A percentile compares a stretch with the other conserved stretches of the same genome.
Evolutionary conservation across 1,284 basidiomycete species (phyloP).

Genomic region (Leccinum insolens): DNA sequence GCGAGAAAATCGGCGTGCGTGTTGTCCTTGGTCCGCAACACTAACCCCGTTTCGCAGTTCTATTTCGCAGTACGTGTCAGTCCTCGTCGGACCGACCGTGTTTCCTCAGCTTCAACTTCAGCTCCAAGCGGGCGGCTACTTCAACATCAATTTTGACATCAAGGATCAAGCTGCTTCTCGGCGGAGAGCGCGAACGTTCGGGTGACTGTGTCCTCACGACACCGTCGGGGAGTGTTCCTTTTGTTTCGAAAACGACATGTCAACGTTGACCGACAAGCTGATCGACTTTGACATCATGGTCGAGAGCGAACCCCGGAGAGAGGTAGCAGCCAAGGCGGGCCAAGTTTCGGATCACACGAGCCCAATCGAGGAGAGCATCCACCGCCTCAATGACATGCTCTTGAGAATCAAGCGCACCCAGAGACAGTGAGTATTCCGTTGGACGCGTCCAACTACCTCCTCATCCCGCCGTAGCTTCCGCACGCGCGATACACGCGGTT

Average conservation of each 20-base stretch:
- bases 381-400: slow-evolving; percentile 84
- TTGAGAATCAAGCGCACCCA: slow-evolving; percentile 88
- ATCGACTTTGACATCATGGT: slow-evolving; percentile 99
- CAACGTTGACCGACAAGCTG: slow-evolving; percentile 86
- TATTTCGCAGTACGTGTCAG: slow-evolving; percentile 56
- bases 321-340: slow-evolving; percentile 78
- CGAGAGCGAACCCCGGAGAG: slow-evolving; percentile 89
- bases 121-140: slow-evolving; percentile 97
- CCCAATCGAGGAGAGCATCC: slow-evolving; percentile 91
- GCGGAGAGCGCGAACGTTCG: slow-evolving; percentile 87
- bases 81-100: slow-evolving; percentile 38
- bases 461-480: slow-evolving; percentile 59
- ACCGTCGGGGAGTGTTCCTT: slow-evolving; percentile 95
- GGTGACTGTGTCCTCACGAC: slow-evolving; percentile 99
- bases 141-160: slow-evolving; percentile 96
- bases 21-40: slow-evolving; percentile 2
- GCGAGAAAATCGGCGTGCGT: slow-evolving; percentile 87
- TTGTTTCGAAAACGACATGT: slow-evolving; percentile 98
- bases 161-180: slow-evolving; percentile 88
- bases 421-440: slow-evolving; percentile 70
- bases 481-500: slow-evolving; percentile 81
- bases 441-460: slow-evolving; percentile 4
- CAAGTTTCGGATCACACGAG: slow-evolving; percentile 91
- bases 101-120: slow-evolving; percentile 28
- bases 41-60: slow-evolving; percentile 41